A percentile compares a stretch with the other conserved stretches of the same genome.
Conservation (phyloP, 768 basidiomycete species). For the Leccinum variicolor region DNA sequence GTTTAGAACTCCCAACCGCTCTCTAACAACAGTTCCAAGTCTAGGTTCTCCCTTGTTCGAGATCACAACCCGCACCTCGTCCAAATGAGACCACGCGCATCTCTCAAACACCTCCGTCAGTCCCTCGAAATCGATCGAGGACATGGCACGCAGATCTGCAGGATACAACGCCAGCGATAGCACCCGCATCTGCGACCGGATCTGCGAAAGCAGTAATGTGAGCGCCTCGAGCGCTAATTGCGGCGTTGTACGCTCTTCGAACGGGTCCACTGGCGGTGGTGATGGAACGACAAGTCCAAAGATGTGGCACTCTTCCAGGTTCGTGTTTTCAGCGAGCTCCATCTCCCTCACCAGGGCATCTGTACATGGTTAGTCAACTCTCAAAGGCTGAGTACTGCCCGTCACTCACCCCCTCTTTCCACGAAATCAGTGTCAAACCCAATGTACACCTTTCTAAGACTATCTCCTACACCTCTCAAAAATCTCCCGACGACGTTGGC, state of each 20-base stretch:
- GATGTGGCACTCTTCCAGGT: constrained; percentile 29
- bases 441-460: constrained; percentile 24
- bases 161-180: constrained; percentile 31
- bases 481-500: constrained; percentile 27
- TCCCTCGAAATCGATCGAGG: constrained; percentile 29
- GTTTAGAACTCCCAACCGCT: constrained; percentile 17
- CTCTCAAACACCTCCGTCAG: constrained; percentile 21
- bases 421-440: constrained; percentile 31
- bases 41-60: constrained; percentile 29
- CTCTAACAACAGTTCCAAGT: constrained; percentile 23
- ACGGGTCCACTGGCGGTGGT: constrained; percentile 24
- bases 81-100: constrained; percentile 19
- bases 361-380: constrained; percentile 13
- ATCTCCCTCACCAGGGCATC: constrained; percentile 27
- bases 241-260: constrained; percentile 9
- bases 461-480: constrained; percentile 18
- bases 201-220: constrained; percentile 25
- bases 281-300: constrained; percentile 33
- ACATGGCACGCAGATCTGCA: constrained; percentile 29
- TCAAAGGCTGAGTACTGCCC: too few relatives aligned
- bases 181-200: constrained; percentile 28
- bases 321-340: constrained; percentile 22
- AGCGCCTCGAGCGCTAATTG: constrained; percentile 20
- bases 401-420: constrained; percentile 27
- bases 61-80: constrained; percentile 28